Percentiles rank a stretch among this genome's conserved stretches.
phyloP scores from a whole-genome alignment of 2,329 filamentous ascomycete species.

The Colletotrichum viniferum region DNA sequence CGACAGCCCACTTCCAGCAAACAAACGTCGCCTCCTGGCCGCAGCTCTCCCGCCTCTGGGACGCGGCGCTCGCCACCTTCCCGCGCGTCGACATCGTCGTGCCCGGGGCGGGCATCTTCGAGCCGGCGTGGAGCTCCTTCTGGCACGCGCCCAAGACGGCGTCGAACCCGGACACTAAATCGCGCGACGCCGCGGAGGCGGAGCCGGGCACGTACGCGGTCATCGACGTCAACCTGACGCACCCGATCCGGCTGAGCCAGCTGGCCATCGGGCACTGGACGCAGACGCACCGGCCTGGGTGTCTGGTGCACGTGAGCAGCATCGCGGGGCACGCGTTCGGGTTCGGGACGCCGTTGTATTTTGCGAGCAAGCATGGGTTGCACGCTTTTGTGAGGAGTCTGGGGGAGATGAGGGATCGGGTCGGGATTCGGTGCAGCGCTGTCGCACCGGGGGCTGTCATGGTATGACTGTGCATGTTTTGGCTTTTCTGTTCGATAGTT shows the following conservation, averaged over 20 bases:
- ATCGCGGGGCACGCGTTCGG: slow-evolving; percentile 34
- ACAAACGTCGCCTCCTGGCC: slow-evolving; percentile 42
- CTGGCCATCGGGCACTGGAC: slow-evolving; percentile 43
- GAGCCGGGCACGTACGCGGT: slow-evolving; percentile 37
- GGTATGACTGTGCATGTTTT: slow-evolving; percentile 16
- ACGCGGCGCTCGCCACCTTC: slow-evolving; percentile 30
- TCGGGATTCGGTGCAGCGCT: slow-evolving; percentile 36
- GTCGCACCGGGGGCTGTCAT: slow-evolving; percentile 37
- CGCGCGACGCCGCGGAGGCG: slow-evolving; percentile 29
- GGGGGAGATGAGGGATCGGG: slow-evolving; percentile 29
- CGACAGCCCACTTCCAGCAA: slow-evolving; percentile 36
- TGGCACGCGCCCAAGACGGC: slow-evolving; percentile 37
- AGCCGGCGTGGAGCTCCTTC: slow-evolving; percentile 39
- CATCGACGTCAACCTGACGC: slow-evolving; percentile 40
- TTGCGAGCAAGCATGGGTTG: slow-evolving; percentile 40
- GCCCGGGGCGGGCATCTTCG: slow-evolving; percentile 40
- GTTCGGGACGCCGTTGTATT: slow-evolving; percentile 38
- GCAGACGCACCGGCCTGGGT: slow-evolving; percentile 28
- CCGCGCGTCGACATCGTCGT: slow-evolving; percentile 39
- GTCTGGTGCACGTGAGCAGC: slow-evolving; percentile 37
- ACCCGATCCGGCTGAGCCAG: slow-evolving; percentile 41
- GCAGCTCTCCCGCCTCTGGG: slow-evolving; percentile 35
- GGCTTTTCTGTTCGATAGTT: not conserved
- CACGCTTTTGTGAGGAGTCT: slow-evolving; percentile 38
- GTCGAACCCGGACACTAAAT: slow-evolving; percentile 30